A percentile compares a stretch with the other conserved stretches of the same genome.
Conservation (phyloP, 176 grass and related monocot genomes). For the Carex kokanica region DNA sequence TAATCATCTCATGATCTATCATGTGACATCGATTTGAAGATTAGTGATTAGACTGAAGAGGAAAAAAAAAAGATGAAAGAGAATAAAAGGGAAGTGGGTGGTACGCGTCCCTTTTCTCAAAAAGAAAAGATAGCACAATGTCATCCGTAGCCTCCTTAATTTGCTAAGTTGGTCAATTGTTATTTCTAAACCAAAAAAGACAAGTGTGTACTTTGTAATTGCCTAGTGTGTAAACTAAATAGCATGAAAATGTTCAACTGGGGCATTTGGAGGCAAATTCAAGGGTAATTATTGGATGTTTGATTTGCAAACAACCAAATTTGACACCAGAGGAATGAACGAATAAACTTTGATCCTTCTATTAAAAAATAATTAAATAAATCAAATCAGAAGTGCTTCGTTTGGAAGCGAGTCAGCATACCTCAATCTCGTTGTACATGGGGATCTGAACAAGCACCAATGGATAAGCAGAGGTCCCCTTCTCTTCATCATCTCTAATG, state of each 20-base stretch:
- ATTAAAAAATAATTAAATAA: not conserved
- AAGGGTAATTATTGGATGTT: not conserved
- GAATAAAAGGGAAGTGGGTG: not conserved
- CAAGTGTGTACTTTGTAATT: not conserved
- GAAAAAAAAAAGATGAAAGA: not conserved
- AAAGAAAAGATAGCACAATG: not conserved
- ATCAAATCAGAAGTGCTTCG: not conserved
- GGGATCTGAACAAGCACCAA: slow-evolving; percentile 85
- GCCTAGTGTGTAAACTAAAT: too few relatives aligned
- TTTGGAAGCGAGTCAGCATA: slow-evolving; percentile 7
- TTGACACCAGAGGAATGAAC: not conserved
- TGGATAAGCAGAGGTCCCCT: slow-evolving; percentile 39
- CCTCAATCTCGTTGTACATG: slow-evolving; percentile 97
- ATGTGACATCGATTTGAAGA: not conserved
- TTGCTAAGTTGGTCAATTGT: not conserved
- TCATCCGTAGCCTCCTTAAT: not conserved
- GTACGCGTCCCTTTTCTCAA: not conserved
- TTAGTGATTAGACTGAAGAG: not conserved
- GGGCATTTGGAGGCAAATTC: not conserved
- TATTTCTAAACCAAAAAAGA: not conserved
- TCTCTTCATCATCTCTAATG: slow-evolving; percentile 47
- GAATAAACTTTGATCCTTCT: not conserved
- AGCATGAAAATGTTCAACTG: not conserved
- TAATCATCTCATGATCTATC: not conserved
- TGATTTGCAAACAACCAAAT: not conserved